Evolutionary conservation across 208 protist species (phyloP).

Genomic region (Crithidia acanthocephali): DNA sequence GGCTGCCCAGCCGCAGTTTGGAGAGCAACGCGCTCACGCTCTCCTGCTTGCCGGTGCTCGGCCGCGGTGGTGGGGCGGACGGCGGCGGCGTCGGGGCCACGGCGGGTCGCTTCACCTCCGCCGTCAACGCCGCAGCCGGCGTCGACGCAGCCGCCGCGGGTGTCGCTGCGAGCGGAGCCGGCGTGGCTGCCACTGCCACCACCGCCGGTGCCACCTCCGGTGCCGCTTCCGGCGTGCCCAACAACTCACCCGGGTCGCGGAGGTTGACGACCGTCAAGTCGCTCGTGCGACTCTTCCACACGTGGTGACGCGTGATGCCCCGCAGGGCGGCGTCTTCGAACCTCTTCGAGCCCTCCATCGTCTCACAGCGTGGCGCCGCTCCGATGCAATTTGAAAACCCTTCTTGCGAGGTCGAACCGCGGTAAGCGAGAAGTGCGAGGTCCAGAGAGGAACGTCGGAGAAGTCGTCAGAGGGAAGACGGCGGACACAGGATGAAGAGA

Average conservation of each 20-base stretch:
- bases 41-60: constrained; percentile 25
- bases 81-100: background rate
- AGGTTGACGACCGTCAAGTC: constrained; percentile 80
- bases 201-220: background rate
- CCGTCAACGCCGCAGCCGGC: background rate
- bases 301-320: constrained; percentile 41
- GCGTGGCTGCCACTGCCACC: constrained; percentile 4
- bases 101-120: constrained; percentile 14
- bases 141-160: too few relatives aligned
- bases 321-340: constrained; percentile 23
- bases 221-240: constrained; percentile 23
- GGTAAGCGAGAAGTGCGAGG: background rate
- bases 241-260: constrained; percentile 49
- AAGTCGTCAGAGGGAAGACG: background rate
- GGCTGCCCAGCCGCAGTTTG: constrained; percentile 35
- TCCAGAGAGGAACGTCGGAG: background rate
- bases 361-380: background rate
- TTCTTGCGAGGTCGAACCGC: background rate
- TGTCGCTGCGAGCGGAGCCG: background rate
- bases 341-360: constrained; percentile 29
- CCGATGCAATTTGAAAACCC: background rate
- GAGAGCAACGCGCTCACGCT: constrained; percentile 45
- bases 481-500: background rate
- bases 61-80: constrained; percentile 8
- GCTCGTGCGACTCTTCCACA: constrained; percentile 65